Percentiles rank a stretch among this genome's conserved stretches.
These are phyloP conservation scores for Umbellularia californica DNA, from an alignment of 164 flowering plant species.

Conservation along the genomic window DNA sequence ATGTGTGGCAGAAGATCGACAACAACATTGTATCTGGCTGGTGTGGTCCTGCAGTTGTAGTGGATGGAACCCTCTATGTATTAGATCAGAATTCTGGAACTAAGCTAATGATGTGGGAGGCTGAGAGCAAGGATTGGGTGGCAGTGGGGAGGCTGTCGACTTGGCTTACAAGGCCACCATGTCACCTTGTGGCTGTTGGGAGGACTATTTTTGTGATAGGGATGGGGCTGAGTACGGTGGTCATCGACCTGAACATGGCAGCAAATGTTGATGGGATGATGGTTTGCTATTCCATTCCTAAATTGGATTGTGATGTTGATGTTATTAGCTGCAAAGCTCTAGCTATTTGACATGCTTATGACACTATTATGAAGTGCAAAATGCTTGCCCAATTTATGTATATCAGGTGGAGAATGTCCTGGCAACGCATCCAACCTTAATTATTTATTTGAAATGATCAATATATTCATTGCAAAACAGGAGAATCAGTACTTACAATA, in stretches of 20 bases:
- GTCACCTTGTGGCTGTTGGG: slow-evolving; percentile 64
- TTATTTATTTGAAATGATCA: too few relatives aligned
- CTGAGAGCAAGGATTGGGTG: slow-evolving; percentile 55
- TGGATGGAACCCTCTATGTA: slow-evolving; percentile 58
- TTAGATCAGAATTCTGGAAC: slow-evolving; percentile 73
- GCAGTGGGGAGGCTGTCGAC: slow-evolving; percentile 58
- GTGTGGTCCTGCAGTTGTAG: slow-evolving; percentile 77
- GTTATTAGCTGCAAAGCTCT: slow-evolving; percentile 58
- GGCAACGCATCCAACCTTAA: not conserved
- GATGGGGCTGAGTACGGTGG: slow-evolving; percentile 67
- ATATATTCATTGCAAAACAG: too few relatives aligned
- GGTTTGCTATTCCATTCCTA: slow-evolving; percentile 56
- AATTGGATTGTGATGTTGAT: slow-evolving; percentile 31
- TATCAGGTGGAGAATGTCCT: too few relatives aligned
- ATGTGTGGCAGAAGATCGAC: slow-evolving; percentile 57
- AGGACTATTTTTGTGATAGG: slow-evolving; percentile 63
- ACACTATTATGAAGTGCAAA: too few relatives aligned
- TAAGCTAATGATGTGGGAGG: slow-evolving; percentile 66
- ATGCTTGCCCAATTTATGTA: too few relatives aligned
- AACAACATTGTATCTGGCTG: slow-evolving; percentile 52
- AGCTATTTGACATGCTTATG: slow-evolving; percentile 31
- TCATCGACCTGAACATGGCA: slow-evolving; percentile 43
- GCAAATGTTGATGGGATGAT: slow-evolving; percentile 39
- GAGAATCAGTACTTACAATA: too few relatives aligned
- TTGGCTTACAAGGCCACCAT: slow-evolving; percentile 64